These are phyloP conservation scores for Cladophialophora yegresii DNA, from an alignment of 2,329 filamentous ascomycete species.

Conservation along the genomic window DNA sequence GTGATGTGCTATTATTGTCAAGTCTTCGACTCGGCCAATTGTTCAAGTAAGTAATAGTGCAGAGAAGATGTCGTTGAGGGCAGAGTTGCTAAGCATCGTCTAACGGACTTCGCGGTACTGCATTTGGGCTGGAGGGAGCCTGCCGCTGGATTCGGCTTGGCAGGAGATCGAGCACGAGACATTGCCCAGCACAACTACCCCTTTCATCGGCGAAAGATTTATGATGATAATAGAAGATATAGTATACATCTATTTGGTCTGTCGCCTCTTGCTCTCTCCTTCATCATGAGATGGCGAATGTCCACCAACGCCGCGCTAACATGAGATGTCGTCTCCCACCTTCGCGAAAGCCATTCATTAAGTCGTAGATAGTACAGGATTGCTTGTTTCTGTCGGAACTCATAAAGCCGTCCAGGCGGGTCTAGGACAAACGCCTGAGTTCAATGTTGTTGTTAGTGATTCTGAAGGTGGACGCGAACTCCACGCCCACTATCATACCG, in stretches of 20 bases:
- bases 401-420: neutral
- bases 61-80: neutral
- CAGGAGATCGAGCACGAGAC: constrained; percentile 7
- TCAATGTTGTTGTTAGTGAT: neutral
- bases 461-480: neutral
- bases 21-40: neutral
- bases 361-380: neutral
- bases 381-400: neutral
- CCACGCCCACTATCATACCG: neutral
- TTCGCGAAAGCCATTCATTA: neutral
- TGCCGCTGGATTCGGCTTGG: neutral
- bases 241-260: neutral
- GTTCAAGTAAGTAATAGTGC: neutral
- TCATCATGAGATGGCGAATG: neutral
- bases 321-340: neutral
- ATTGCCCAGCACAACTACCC: neutral
- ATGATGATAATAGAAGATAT: neutral
- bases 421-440: neutral
- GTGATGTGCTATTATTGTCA: neutral
- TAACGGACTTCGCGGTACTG: constrained; percentile 9
- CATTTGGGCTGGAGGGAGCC: neutral
- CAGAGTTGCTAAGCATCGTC: constrained; percentile 5
- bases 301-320: constrained; percentile 2
- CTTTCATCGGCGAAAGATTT: neutral
- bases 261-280: neutral